Evolutionary conservation across 2,329 filamentous ascomycete species (phyloP).

Genomic region (Fusarium pseudograminearum): DNA sequence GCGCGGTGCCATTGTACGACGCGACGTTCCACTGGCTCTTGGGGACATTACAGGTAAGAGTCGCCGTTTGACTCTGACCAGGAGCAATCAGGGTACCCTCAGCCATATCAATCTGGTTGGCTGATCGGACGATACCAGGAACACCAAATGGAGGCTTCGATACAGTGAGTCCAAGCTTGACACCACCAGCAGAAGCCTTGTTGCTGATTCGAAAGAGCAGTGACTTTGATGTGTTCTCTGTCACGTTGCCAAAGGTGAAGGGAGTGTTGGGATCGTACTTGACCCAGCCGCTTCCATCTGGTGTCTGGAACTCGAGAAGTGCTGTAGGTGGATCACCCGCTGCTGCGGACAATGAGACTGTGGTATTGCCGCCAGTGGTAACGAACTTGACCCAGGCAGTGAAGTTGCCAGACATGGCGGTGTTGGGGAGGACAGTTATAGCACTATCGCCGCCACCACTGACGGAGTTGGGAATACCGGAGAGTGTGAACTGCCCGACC

Average conservation of each 20-base stretch:
- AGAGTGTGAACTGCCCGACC: slow-evolving; percentile 63
- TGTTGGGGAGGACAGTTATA: slow-evolving; percentile 62
- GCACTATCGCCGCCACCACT: slow-evolving; percentile 54
- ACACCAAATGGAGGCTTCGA: slow-evolving; percentile 71
- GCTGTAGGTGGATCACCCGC: slow-evolving; percentile 63
- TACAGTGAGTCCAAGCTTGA: slow-evolving; percentile 66
- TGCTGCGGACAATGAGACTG: slow-evolving; percentile 62
- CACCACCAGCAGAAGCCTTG: slow-evolving; percentile 58
- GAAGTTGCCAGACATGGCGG: slow-evolving; percentile 60
- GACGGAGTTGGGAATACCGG: slow-evolving; percentile 60
- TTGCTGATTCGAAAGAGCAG: slow-evolving; percentile 68
- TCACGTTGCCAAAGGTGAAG: slow-evolving; percentile 68
- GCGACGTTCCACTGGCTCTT: slow-evolving; percentile 68
- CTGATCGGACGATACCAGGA: slow-evolving; percentile 64
- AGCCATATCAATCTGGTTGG: slow-evolving; percentile 67
- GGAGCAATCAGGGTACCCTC: slow-evolving; percentile 65
- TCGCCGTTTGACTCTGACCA: slow-evolving; percentile 64
- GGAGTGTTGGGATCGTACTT: slow-evolving; percentile 56
- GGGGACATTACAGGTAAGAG: slow-evolving; percentile 66
- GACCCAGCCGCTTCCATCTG: slow-evolving; percentile 64
- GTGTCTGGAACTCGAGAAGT: slow-evolving; percentile 66
- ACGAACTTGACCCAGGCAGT: slow-evolving; percentile 61
- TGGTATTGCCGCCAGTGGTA: slow-evolving; percentile 62
- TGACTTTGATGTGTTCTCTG: slow-evolving; percentile 61
- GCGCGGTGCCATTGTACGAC: slow-evolving; percentile 60